Evolutionary conservation across 768 basidiomycete genomes (phyloP), one percentile per base, ranked within the genome.

Genomic region (Mycena rebaudengoi): DNA sequence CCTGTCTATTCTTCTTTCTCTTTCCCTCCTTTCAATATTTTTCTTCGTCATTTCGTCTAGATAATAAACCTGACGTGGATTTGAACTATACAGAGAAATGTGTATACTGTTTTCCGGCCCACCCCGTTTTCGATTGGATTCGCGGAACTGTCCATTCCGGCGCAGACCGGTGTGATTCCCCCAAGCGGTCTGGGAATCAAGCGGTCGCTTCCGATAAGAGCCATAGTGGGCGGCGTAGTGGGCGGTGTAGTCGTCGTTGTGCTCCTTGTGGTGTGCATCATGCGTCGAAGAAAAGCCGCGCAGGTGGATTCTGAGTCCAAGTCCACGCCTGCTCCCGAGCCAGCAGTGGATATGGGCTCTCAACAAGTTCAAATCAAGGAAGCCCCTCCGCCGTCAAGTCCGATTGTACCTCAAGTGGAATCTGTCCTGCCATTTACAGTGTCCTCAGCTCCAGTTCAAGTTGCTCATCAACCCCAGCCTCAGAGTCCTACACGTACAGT

Each of bases 81-180:
- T n/a, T 51, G 35, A 11, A 43, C 20, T 48, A 48, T n/a, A 5
- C 32, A 54, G 52, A 54, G 23, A 29, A 54, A 54, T 43, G 52
- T 54, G 39, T 54, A 54, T 29, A 54, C 39, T 29, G 52, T 54
- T 20, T 54, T 54, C n/a, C 52, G 32, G 28, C 52, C 52, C 52
- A 41, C 39, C 52, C 52, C 52, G 52, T 54, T 54, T 54, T 41
- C 52, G 52, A 54, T 54, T 40, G 52, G 52, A 16, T 54, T 54
- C 39, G 52, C 52, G 28, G 26, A 54, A 28, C 52, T 54, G 52
- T 29, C 52, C n/a, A 54, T 2, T 54, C 52, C 40, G 52, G 20
- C 41, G 20, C n/a, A n/a, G n/a, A n/a, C n/a, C n/a, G n/a, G n/a
- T n/a, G n/a, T n/a, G n/a, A n/a, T n/a, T n/a, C n/a, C n/a, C n/a